A percentile compares a stretch with the other conserved stretches of the same genome.
Conservation (phyloP, 352 stramenopile species). For the Globisporangium uncinulatum region DNA sequence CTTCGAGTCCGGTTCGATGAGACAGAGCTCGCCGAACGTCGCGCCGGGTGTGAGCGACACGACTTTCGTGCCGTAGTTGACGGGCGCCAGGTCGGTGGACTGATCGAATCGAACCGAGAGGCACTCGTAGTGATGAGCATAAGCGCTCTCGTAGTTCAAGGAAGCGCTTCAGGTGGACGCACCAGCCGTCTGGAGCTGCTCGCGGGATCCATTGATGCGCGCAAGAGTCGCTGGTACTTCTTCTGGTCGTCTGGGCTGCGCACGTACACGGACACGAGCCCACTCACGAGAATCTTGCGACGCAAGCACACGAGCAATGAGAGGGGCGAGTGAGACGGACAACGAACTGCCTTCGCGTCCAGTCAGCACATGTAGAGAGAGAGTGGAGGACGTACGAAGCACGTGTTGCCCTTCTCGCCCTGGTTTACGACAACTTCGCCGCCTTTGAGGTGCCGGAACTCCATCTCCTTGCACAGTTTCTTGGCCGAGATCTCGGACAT, state of each 20-base stretch:
- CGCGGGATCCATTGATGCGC: slow-evolving; percentile 33
- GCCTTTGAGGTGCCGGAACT: slow-evolving; percentile 66
- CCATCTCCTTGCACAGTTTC: slow-evolving; percentile 85
- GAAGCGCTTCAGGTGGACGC: not conserved
- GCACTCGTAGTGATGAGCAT: not conserved
- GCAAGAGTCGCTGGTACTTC: slow-evolving; percentile 46
- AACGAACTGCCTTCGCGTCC: too few species aligned
- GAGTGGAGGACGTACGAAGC: slow-evolving; percentile 38
- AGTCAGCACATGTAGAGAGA: slow-evolving; percentile 2
- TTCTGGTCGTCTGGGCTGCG: slow-evolving; percentile 65
- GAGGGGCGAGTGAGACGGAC: not conserved
- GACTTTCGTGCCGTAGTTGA: slow-evolving; percentile 62
- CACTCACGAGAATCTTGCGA: slow-evolving; percentile 70
- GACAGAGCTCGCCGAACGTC: slow-evolving; percentile 79
- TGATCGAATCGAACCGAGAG: slow-evolving; percentile 7
- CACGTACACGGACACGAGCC: slow-evolving; percentile 69
- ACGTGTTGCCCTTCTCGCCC: slow-evolving; percentile 81
- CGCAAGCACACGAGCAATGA: not conserved
- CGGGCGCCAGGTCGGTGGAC: slow-evolving; percentile 24
- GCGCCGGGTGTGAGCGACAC: slow-evolving; percentile 66
- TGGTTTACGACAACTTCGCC: slow-evolving; percentile 76
- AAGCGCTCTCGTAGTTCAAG: not conserved
- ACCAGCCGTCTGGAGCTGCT: slow-evolving; percentile 42
- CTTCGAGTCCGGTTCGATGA: slow-evolving; percentile 84
- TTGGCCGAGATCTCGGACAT: slow-evolving; percentile 83